Conservation (phyloP, 2,329 filamentous ascomycete genomes). For the Anisogramma anomala region DNA sequence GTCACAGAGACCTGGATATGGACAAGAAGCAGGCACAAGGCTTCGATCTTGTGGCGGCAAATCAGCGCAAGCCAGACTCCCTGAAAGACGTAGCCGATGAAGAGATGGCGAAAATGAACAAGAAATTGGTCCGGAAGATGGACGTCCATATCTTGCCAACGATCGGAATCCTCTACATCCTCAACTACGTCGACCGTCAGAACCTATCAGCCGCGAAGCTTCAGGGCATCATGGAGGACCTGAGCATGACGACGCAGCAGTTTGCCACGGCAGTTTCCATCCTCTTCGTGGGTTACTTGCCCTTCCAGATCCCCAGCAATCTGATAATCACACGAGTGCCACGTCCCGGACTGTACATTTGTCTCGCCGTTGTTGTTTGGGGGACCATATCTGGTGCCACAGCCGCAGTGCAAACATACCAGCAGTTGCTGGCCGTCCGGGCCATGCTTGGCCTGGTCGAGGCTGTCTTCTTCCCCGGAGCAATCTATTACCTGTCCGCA, state of each 20-base stretch:
- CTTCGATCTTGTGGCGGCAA: neutral
- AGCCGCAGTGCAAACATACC: constrained; percentile 25
- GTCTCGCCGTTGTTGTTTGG: constrained; percentile 22
- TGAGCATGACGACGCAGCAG: constrained; percentile 25
- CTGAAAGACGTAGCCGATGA: constrained; percentile 3
- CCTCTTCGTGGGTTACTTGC: constrained; percentile 33
- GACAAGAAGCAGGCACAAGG: no score
- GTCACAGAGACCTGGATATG: no score
- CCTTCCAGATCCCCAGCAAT: constrained; percentile 28
- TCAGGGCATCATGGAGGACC: constrained; percentile 28
- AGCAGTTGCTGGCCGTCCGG: constrained; percentile 24
- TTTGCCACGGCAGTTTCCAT: constrained; percentile 31
- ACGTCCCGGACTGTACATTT: constrained; percentile 21
- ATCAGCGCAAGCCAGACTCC: constrained; percentile 8
- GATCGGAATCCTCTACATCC: constrained; percentile 27
- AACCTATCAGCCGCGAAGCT: constrained; percentile 28
- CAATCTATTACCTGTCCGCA: constrained; percentile 28
- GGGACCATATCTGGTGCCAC: constrained; percentile 23
- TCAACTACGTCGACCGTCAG: constrained; percentile 30
- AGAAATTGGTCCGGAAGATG: constrained; percentile 14
- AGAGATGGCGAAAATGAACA: constrained; percentile 11
- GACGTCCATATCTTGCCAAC: constrained; percentile 15
- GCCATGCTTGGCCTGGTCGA: constrained; percentile 27
- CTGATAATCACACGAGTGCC: constrained; percentile 19
- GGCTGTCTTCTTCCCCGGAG: constrained; percentile 27